These are phyloP conservation scores for Euphorbia celastroides DNA, from an alignment of 441 rosid genomes.

Conservation along the genomic window DNA sequence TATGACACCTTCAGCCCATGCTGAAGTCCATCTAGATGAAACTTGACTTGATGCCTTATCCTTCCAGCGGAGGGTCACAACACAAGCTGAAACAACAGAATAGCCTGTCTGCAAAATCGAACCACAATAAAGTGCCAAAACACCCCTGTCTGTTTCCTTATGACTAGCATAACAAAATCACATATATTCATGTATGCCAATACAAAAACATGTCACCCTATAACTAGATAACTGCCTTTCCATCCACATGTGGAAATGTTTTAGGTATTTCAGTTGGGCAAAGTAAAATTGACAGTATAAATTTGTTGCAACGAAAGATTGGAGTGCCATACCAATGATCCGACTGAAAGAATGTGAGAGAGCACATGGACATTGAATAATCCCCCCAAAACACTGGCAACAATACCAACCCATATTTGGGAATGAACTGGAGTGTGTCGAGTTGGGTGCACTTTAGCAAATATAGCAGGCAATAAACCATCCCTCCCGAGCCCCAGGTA, in stretches of 20 bases:
- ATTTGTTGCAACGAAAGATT: not conserved
- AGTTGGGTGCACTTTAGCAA: slow-evolving; percentile 54
- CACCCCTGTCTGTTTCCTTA: not conserved
- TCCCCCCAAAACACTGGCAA: slow-evolving; percentile 77
- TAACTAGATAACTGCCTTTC: not conserved
- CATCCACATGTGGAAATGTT: not conserved
- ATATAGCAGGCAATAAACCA: slow-evolving; percentile 32
- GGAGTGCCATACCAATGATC: slow-evolving; percentile 67
- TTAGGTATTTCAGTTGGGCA: not conserved
- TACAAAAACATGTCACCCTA: not conserved
- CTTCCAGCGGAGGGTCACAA: slow-evolving; percentile 75
- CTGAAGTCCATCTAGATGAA: slow-evolving; percentile 48
- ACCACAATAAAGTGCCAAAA: slow-evolving; percentile 12
- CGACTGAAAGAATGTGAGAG: slow-evolving; percentile 95
- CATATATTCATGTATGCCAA: not conserved
- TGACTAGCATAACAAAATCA: slow-evolving; percentile 5
- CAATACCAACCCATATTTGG: slow-evolving; percentile 91
- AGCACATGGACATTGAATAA: slow-evolving; percentile 75
- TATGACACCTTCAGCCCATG: slow-evolving; percentile 72
- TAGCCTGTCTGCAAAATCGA: slow-evolving; percentile 77
- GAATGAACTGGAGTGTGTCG: slow-evolving; percentile 86
- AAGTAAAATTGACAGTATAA: not conserved
- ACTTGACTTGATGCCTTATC: slow-evolving; percentile 45
- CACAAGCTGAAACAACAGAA: slow-evolving; percentile 94
- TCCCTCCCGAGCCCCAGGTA: slow-evolving; percentile 41